These are phyloP conservation scores for Hyaloscypha hepaticicola DNA, from an alignment of 495 filamentous ascomycete genomes.

Conservation along the genomic window DNA sequence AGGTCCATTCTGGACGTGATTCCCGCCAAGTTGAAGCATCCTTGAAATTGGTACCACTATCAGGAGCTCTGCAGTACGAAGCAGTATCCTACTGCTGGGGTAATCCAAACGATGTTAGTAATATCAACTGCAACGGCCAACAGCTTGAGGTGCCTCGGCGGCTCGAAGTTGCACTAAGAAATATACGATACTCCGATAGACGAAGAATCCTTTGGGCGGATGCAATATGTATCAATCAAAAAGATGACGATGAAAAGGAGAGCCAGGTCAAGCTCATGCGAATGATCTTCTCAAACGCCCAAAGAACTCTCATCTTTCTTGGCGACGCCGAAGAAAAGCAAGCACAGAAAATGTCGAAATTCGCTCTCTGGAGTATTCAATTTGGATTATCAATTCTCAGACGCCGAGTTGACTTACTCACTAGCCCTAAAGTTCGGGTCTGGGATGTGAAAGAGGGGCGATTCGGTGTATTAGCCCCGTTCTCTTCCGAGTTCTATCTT, in stretches of 20 bases:
- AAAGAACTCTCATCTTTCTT: constrained; percentile 35
- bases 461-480: not conserved
- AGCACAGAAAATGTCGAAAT: constrained; percentile 4
- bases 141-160: constrained; percentile 30
- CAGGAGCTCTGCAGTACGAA: constrained; percentile 28
- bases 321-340: constrained; percentile 27
- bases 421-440: not conserved
- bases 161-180: constrained; percentile 31
- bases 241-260: constrained; percentile 33
- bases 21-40: not conserved
- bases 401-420: not conserved
- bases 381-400: constrained; percentile 3
- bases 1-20: not conserved
- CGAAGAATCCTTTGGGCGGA: constrained; percentile 37
- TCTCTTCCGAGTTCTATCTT: constrained; percentile 24
- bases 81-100: constrained; percentile 44
- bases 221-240: constrained; percentile 44
- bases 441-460: not conserved
- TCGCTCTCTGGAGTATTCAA: not conserved
- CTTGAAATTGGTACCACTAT: not conserved
- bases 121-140: constrained; percentile 31
- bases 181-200: constrained; percentile 31
- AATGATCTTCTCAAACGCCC: constrained; percentile 37
- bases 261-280: constrained; percentile 39
- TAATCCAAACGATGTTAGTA: constrained; percentile 14